phyloP scores from a whole-genome alignment of 2,329 filamentous ascomycete genomes.

The Amylocarpus encephaloides region DNA sequence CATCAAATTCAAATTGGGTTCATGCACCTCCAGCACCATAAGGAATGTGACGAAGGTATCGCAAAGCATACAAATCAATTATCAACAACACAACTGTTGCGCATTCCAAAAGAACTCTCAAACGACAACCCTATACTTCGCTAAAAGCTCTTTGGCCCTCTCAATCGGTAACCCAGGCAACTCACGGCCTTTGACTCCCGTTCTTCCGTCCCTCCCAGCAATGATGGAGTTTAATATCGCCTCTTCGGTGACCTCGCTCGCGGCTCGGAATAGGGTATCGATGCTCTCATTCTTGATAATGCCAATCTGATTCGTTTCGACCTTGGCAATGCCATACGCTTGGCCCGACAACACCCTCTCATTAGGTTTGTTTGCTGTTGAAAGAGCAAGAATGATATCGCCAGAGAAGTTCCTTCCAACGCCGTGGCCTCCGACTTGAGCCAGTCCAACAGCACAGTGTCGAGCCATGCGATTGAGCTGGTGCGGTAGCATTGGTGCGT shows the following conservation, averaged over 20 bases:
- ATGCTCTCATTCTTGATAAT: constrained; percentile 53
- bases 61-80: not conserved
- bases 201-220: constrained; percentile 54
- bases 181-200: constrained; percentile 43
- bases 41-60: not conserved
- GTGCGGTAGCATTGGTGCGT: constrained; percentile 51
- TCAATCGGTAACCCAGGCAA: constrained; percentile 46
- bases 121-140: constrained; percentile 18
- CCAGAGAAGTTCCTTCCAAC: constrained; percentile 50
- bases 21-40: not conserved
- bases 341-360: constrained; percentile 23
- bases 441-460: constrained; percentile 54
- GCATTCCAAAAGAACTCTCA: constrained; percentile 1
- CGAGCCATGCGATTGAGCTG: constrained; percentile 54
- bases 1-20: not conserved
- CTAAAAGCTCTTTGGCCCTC: constrained; percentile 17
- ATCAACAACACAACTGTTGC: not conserved
- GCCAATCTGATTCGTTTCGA: constrained; percentile 39
- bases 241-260: constrained; percentile 57
- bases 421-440: constrained; percentile 53
- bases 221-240: constrained; percentile 56
- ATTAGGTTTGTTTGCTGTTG: constrained; percentile 44
- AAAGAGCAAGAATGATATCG: constrained; percentile 63
- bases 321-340: constrained; percentile 25
- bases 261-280: constrained; percentile 55